Percentiles rank a stretch among this genome's conserved stretches.
Conservation (phyloP, 164 flowering plant species). For the Aristolochia contorta region DNA sequence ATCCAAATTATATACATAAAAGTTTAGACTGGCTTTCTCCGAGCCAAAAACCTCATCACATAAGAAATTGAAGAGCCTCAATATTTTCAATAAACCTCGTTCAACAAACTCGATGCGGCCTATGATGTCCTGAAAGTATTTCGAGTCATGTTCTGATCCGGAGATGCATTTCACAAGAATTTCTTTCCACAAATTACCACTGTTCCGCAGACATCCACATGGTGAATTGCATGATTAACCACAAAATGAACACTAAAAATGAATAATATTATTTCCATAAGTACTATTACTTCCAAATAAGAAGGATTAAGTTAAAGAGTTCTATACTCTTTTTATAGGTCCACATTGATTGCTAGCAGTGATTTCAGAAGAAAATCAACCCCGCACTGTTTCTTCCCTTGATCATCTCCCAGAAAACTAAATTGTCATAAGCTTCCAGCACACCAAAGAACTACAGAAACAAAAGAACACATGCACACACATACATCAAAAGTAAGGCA, state of each 20-base stretch:
- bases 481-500: too few relatives aligned
- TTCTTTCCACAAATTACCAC: slow-evolving; percentile 44
- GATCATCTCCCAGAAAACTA: slow-evolving; percentile 47
- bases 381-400: slow-evolving; percentile 30
- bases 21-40: slow-evolving; percentile 32
- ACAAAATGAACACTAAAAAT: too few relatives aligned
- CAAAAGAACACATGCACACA: not conserved
- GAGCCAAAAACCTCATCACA: slow-evolving; percentile 79
- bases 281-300: too few relatives aligned
- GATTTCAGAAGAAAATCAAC: too few relatives aligned
- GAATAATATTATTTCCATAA: too few relatives aligned
- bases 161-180: slow-evolving; percentile 44
- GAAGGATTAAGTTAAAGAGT: not conserved
- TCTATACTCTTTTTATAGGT: slow-evolving; percentile 52
- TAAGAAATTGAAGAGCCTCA: slow-evolving; percentile 55
- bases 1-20: not conserved
- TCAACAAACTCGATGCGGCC: slow-evolving; percentile 33
- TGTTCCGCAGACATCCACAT: slow-evolving; percentile 19
- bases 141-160: slow-evolving; percentile 24
- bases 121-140: slow-evolving; percentile 28
- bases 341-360: slow-evolving; percentile 35
- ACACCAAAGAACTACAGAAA: slow-evolving; percentile 48
- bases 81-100: slow-evolving; percentile 43
- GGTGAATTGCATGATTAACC: too few relatives aligned
- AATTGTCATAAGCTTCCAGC: slow-evolving; percentile 55